phyloP scores from a whole-genome alignment of 139 green algal species.

The Choricystis sp. region DNA sequence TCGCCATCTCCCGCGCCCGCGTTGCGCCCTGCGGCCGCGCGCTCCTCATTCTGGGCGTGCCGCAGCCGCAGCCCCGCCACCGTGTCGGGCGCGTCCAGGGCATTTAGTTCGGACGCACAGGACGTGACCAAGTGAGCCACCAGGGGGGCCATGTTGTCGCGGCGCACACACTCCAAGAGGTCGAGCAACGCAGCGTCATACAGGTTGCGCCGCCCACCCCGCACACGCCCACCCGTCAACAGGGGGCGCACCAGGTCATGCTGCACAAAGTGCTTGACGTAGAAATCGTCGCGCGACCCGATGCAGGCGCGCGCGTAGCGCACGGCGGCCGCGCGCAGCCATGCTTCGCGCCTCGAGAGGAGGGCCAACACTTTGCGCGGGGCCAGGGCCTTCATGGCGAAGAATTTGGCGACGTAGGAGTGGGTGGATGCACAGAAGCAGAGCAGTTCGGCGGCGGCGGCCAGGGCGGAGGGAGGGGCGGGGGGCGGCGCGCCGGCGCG shows the following conservation, averaged over 20 bases:
- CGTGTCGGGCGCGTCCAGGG: not conserved
- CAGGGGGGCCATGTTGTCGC: conserved; percentile 63
- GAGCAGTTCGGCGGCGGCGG: conserved; percentile 78
- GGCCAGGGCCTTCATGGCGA: conserved; percentile 40
- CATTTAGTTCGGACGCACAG: not conserved
- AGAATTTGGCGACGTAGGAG: conserved; percentile 73
- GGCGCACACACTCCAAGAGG: conserved; percentile 38
- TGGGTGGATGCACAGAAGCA: conserved; percentile 88
- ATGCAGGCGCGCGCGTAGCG: conserved; percentile 85
- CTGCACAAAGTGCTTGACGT: conserved; percentile 51
- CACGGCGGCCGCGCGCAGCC: conserved; percentile 69
- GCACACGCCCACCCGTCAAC: conserved; percentile 61
- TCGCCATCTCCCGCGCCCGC: not conserved
- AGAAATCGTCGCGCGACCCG: conserved; percentile 58
- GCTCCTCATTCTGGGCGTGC: not conserved
- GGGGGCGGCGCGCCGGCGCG: not conserved
- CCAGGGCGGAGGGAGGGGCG: conserved; percentile 25
- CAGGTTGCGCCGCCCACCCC: conserved; percentile 45
- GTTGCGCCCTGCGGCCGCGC: too few species aligned
- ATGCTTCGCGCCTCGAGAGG: conserved; percentile 59
- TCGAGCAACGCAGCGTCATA: conserved; percentile 19
- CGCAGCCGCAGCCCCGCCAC: not conserved
- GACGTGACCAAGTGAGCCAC: conserved; percentile 37
- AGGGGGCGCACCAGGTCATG: conserved; percentile 71
- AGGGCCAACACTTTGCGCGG: conserved; percentile 62